Evolutionary conservation across 257 asterid species (phyloP).

Genomic region (Rubia yunnanensis): DNA sequence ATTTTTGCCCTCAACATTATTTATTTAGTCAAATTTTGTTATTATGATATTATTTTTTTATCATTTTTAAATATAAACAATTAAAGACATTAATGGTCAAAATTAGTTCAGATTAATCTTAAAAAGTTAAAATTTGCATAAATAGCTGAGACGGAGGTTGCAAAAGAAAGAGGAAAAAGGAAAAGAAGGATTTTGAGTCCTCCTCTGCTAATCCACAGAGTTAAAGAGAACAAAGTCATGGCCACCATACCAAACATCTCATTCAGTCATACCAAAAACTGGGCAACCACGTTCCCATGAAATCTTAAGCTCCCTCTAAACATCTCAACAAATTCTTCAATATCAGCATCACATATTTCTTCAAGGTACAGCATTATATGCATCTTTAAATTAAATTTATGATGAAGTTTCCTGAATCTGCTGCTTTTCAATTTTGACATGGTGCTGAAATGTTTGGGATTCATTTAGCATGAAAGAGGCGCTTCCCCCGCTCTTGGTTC

Average conservation of each 20-base stretch:
- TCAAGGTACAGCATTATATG: conserved; percentile 29
- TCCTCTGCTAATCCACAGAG: not conserved
- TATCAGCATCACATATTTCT: conserved; percentile 26
- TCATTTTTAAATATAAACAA: too few relatives aligned
- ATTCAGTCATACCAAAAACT: conserved; percentile 9
- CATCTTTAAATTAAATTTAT: not conserved
- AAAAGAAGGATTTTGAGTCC: not conserved
- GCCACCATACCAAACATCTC: not conserved
- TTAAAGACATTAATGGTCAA: too few relatives aligned
- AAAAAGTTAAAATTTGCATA: too few relatives aligned
- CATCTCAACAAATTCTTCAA: conserved; percentile 13
- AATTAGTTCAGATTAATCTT: too few relatives aligned
- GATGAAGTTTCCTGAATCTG: not conserved
- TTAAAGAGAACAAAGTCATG: not conserved
- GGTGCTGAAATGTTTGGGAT: not conserved
- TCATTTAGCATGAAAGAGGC: conserved; percentile 31
- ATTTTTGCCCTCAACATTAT: too few relatives aligned
- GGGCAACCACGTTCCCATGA: conserved; percentile 11
- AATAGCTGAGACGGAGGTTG: too few relatives aligned
- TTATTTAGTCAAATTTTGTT: too few relatives aligned
- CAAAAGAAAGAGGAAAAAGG: not conserved
- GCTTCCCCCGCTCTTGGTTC: conserved; percentile 78
- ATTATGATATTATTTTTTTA: too few relatives aligned
- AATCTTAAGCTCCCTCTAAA: conserved; percentile 13
- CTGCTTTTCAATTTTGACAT: not conserved